phyloP scores from a whole-genome alignment of 148 eudicot genomes.

The Rhododendron kiyosumense region DNA sequence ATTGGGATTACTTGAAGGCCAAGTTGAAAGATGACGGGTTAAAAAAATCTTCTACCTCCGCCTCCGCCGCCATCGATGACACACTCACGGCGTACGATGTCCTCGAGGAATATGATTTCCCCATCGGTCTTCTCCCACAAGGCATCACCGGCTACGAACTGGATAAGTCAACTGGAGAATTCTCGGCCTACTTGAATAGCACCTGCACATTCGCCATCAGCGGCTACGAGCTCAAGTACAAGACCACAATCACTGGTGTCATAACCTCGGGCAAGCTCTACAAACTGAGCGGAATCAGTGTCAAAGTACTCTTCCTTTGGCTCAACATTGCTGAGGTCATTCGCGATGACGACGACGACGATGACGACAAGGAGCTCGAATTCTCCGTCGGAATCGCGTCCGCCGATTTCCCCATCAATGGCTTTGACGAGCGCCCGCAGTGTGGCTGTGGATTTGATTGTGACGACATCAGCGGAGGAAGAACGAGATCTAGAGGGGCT shows the following conservation, averaged over 20 bases:
- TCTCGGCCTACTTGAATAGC: constrained; percentile 16
- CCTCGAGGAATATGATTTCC: constrained; percentile 18
- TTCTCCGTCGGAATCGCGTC: constrained; percentile 36
- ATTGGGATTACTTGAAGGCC: too few species aligned
- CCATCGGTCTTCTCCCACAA: constrained; percentile 28
- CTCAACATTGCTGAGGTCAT: constrained; percentile 27
- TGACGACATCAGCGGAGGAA: not conserved
- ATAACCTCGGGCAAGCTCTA: constrained; percentile 19
- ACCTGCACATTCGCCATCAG: constrained; percentile 23
- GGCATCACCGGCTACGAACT: constrained; percentile 26
- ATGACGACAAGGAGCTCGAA: constrained; percentile 23
- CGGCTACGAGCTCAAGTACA: constrained; percentile 28
- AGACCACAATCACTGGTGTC: constrained; percentile 25
- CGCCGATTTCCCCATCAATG: constrained; percentile 25
- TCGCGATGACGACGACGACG: constrained; percentile 20
- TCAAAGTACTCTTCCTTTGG: constrained; percentile 38
- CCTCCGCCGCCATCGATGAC: not conserved
- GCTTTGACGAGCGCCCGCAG: constrained; percentile 26
- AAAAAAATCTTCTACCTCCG: not conserved
- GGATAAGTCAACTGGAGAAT: constrained; percentile 22
- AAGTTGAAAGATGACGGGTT: too few species aligned
- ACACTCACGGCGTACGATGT: constrained; percentile 15
- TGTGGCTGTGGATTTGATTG: constrained; percentile 48
- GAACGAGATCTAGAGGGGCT: not conserved
- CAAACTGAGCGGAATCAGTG: constrained; percentile 30